Evolutionary conservation across 805 yeast species (phyloP).

Genomic region (Brettanomyces naardenensis): DNA sequence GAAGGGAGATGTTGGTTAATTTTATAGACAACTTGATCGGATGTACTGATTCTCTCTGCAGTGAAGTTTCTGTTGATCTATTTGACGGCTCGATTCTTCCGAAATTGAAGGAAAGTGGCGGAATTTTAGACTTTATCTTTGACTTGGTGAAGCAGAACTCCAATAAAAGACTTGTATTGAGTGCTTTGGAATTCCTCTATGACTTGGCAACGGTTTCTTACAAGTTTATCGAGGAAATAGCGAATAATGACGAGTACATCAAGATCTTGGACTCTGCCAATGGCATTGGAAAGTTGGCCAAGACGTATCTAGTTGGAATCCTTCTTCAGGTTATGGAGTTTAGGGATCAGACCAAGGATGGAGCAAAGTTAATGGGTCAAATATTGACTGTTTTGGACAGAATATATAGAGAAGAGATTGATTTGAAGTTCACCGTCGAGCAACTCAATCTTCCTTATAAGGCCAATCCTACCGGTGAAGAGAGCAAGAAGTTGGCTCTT

Average conservation of each 20-base stretch:
- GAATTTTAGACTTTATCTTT: conserved; percentile 29
- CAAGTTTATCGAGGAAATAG: conserved; percentile 17
- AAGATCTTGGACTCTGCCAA: background rate
- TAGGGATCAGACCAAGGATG: conserved; percentile 10
- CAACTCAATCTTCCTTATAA: conserved; percentile 9
- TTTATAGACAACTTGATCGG: conserved; percentile 69
- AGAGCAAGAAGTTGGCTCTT: conserved; percentile 27
- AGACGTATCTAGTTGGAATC: conserved; percentile 21
- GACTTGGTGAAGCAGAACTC: conserved; percentile 29
- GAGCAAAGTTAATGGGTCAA: background rate
- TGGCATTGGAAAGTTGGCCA: conserved; percentile 10
- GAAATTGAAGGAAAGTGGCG: conserved; percentile 13
- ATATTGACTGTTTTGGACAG: conserved; percentile 7
- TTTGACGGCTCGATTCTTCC: conserved; percentile 27
- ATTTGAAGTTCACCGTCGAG: conserved; percentile 8
- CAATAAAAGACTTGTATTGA: conserved; percentile 15
- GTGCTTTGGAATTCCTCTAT: conserved; percentile 21
- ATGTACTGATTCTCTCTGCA: conserved; percentile 50
- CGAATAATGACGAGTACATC: conserved; percentile 11
- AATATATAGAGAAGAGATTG: conserved; percentile 28
- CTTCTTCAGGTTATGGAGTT: conserved; percentile 25
- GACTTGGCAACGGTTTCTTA: conserved; percentile 24
- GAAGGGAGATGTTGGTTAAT: conserved; percentile 47
- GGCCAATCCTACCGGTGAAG: conserved; percentile 8
- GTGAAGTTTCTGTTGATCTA: conserved; percentile 51